Percentiles rank a stretch among this genome's conserved stretches.
These are phyloP conservation scores for Zalaria obscura DNA, from an alignment of 2,329 filamentous ascomycete genomes.

Conservation along the genomic window DNA sequence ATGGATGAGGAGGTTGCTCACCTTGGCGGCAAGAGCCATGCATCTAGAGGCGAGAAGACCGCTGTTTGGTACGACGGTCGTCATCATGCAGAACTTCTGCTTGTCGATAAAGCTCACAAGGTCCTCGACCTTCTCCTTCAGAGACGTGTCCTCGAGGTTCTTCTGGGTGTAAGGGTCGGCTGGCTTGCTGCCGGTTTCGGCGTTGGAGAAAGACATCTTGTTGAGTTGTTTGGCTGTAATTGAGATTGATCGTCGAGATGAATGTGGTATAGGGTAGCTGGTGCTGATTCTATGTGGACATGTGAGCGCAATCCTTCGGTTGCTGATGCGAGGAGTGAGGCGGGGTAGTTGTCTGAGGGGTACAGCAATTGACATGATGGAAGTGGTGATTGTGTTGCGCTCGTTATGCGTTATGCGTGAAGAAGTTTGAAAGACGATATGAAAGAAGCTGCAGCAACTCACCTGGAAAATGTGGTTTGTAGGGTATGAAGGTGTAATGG, in stretches of 20 bases:
- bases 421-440: no score
- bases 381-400: no score
- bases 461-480: no score
- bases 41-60: slow-evolving; percentile 64
- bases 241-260: neutral
- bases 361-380: no score
- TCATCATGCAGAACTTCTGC: slow-evolving; percentile 82
- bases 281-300: neutral
- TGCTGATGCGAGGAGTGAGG: no score
- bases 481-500: no score
- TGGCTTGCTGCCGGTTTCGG: slow-evolving; percentile 46
- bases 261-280: neutral
- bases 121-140: slow-evolving; percentile 65
- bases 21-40: slow-evolving; percentile 73
- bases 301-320: no score
- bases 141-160: slow-evolving; percentile 55
- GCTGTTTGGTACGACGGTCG: slow-evolving; percentile 52
- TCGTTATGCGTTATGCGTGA: no score
- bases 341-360: no score
- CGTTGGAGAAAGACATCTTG: slow-evolving; percentile 40
- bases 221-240: slow-evolving; percentile 1
- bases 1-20: slow-evolving; percentile 22
- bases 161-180: slow-evolving; percentile 70
- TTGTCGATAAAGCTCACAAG: slow-evolving; percentile 55
- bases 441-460: no score